Conservation (phyloP, 139 green algal species). For the Chlorella sp. region DNA sequence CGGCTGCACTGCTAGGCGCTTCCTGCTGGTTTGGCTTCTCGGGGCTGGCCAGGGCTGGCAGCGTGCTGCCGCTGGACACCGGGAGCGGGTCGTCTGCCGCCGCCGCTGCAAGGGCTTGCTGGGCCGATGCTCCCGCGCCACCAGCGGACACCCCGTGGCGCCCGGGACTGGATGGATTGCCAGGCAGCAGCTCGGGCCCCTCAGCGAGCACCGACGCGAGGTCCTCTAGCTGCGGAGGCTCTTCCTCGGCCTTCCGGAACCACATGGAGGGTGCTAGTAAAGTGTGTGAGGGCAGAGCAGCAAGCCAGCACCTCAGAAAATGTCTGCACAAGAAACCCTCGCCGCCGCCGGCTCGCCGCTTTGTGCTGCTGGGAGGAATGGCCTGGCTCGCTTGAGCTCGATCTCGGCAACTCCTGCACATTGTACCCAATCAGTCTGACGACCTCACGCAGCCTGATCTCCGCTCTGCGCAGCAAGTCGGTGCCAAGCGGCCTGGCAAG, state of each 20-base stretch:
- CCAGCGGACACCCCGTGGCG: neutral
- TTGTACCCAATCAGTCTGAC: too few species aligned
- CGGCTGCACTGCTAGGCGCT: neutral
- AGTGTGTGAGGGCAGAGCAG: neutral
- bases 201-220: conserved; percentile 15
- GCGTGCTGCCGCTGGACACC: neutral
- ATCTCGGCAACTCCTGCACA: too few species aligned
- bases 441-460: too few species aligned
- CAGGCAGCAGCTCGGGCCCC: neutral
- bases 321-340: neutral
- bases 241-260: too few species aligned
- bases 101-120: neutral
- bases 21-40: neutral
- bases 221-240: conserved; percentile 12
- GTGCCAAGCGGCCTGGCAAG: too few species aligned
- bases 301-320: too few species aligned
- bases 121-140: neutral
- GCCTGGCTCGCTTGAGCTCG: too few species aligned
- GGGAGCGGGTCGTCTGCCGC: neutral
- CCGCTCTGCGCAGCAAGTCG: too few species aligned
- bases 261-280: too few species aligned
- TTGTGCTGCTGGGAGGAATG: too few species aligned
- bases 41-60: neutral
- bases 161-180: neutral
- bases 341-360: too few species aligned